A percentile compares a stretch with the other conserved stretches of the same genome.
phyloP scores from a whole-genome alignment of 2,329 filamentous ascomycete species.

The Colletotrichum viniferum region DNA sequence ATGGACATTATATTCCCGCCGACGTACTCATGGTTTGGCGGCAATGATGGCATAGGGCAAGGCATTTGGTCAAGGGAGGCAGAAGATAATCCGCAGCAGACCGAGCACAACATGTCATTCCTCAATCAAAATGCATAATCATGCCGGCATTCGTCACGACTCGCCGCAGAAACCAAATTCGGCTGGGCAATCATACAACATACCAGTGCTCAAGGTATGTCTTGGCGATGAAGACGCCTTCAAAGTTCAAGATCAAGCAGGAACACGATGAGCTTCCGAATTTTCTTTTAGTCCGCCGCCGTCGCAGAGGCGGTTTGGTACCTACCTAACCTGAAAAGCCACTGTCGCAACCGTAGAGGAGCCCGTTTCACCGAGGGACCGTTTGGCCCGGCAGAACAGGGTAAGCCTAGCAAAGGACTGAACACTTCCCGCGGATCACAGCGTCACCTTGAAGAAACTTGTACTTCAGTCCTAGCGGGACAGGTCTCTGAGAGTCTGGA shows the following conservation, averaged over 20 bases:
- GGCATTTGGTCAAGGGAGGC: not conserved
- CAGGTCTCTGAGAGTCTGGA: not conserved
- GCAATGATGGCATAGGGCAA: not conserved
- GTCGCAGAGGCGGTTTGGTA: not conserved
- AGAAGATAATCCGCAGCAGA: not conserved
- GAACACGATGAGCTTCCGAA: not conserved
- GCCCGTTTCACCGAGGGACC: not conserved
- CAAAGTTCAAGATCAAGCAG: not conserved
- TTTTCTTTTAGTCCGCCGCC: not conserved
- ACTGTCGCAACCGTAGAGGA: not conserved
- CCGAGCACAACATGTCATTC: not conserved
- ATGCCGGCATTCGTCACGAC: not conserved
- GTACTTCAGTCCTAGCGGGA: not conserved
- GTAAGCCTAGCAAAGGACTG: not conserved
- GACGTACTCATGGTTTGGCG: not conserved
- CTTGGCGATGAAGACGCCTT: not conserved
- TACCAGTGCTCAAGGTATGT: not conserved
- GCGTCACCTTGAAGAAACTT: not conserved
- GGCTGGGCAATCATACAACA: not conserved
- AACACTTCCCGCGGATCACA: not conserved
- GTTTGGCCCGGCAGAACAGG: not conserved
- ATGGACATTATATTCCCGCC: not conserved
- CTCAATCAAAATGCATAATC: not conserved
- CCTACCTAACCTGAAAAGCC: not conserved
- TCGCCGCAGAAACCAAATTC: not conserved